Percentiles rank a stretch among this genome's conserved stretches.
These are phyloP conservation scores for Kandelia obovata DNA, from an alignment of 345 rosid genomes.

Conservation along the genomic window DNA sequence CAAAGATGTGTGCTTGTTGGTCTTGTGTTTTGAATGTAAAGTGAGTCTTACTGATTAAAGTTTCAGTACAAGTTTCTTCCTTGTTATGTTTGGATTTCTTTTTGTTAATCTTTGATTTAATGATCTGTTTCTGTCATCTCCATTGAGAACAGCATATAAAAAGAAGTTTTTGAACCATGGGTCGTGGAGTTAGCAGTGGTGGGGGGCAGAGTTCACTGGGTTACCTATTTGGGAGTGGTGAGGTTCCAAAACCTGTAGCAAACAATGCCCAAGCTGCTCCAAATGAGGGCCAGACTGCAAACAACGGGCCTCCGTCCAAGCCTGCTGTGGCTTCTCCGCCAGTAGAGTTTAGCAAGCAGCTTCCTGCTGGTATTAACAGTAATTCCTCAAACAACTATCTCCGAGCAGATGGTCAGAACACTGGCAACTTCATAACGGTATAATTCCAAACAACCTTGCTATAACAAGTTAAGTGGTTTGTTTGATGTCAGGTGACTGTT, in stretches of 20 bases:
- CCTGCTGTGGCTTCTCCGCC: constrained; percentile 41
- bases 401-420: constrained; percentile 80
- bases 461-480: neutral
- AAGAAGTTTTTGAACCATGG: constrained; percentile 35
- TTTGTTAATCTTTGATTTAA: too few species aligned
- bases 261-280: constrained; percentile 33
- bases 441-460: neutral
- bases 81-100: too few species aligned
- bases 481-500: neutral
- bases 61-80: too few species aligned
- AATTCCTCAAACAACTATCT: constrained; percentile 61
- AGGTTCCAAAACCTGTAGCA: constrained; percentile 60
- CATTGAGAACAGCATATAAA: too few species aligned
- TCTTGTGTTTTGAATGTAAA: too few species aligned
- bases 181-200: constrained; percentile 77
- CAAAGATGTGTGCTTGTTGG: too few species aligned
- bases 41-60: too few species aligned
- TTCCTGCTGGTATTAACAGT: constrained; percentile 65
- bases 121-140: too few species aligned
- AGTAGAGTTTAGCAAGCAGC: constrained; percentile 44
- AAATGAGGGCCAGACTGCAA: constrained; percentile 31
- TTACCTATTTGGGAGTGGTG: constrained; percentile 68
- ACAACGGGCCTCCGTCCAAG: constrained; percentile 32
- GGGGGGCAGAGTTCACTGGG: constrained; percentile 91
- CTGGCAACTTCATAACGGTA: constrained; percentile 83